Evolutionary conservation across 768 basidiomycete species (phyloP).

Genomic region (Boletellus emodensis): DNA sequence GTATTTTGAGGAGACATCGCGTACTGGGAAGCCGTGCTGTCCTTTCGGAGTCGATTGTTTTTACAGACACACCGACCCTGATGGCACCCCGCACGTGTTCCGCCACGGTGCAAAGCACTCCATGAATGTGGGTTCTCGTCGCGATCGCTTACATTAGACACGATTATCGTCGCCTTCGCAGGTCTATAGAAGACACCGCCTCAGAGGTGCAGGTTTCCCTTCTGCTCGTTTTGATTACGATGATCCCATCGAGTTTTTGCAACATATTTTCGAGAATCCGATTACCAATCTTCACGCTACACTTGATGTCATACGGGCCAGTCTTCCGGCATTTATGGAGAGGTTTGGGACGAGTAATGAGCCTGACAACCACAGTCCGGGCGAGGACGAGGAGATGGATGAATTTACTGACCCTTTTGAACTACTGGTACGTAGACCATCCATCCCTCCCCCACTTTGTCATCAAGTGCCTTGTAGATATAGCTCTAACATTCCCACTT

Average conservation of each 20-base stretch:
- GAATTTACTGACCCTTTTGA: slow-evolving; percentile 15
- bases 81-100: slow-evolving; percentile 61
- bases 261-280: slow-evolving; percentile 48
- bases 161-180: slow-evolving; percentile 5
- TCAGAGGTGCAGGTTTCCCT: slow-evolving; percentile 19
- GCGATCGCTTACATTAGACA: slow-evolving; percentile 26
- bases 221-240: slow-evolving; percentile 29
- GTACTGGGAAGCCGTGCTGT: slow-evolving; percentile 50
- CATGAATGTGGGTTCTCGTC: slow-evolving; percentile 46
- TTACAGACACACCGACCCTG: slow-evolving; percentile 64
- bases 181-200: slow-evolving; percentile 24
- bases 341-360: slow-evolving; percentile 13
- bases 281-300: slow-evolving; percentile 42
- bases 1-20: slow-evolving; percentile 56
- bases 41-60: slow-evolving; percentile 82
- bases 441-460: slow-evolving; percentile 20
- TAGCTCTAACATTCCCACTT: slow-evolving; percentile 27
- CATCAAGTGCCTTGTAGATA: slow-evolving; percentile 28
- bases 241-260: slow-evolving; percentile 39
- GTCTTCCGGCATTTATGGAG: slow-evolving; percentile 30
- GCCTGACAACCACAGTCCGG: slow-evolving; percentile 29
- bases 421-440: slow-evolving; percentile 20
- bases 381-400: slow-evolving; percentile 29
- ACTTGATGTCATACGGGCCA: slow-evolving; percentile 32
- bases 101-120: slow-evolving; percentile 48